Conservation (phyloP, 805 yeast genomes). For the Myxozyma mucilagina region DNA sequence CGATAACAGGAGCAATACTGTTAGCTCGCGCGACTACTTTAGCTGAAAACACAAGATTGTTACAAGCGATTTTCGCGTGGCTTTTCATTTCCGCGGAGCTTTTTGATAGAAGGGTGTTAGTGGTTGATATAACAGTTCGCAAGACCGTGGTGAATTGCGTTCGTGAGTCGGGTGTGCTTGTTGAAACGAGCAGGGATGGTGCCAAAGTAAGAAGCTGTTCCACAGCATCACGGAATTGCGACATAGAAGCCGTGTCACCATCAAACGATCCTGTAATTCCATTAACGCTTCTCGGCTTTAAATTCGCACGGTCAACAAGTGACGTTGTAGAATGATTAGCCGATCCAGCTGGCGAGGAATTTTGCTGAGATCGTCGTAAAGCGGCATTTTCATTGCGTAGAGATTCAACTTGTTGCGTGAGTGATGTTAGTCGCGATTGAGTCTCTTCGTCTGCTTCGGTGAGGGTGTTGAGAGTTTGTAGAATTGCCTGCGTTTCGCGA, state of each 20-base stretch:
- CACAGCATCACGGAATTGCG: no score
- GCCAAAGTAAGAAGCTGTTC: no score
- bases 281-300: no score
- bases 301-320: no score
- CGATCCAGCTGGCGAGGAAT: neutral
- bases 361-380: constrained; percentile 21
- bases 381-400: constrained; percentile 40
- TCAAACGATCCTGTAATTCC: no score
- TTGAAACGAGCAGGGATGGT: no score
- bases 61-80: constrained; percentile 15
- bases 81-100: constrained; percentile 3
- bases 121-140: neutral
- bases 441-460: constrained; percentile 34
- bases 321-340: neutral
- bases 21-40: constrained; percentile 12
- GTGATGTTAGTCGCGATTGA: constrained; percentile 30
- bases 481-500: constrained; percentile 41
- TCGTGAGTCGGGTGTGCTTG: no score
- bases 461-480: constrained; percentile 44
- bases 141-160: neutral
- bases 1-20: constrained; percentile 20
- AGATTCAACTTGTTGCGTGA: constrained; percentile 34
- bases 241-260: no score
- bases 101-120: neutral
- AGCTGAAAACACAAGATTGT: constrained; percentile 20